A percentile compares a stretch with the other conserved stretches of the same genome.
phyloP scores from a whole-genome alignment of 2,329 filamentous ascomycete species.

The Alternaria arbusti region DNA sequence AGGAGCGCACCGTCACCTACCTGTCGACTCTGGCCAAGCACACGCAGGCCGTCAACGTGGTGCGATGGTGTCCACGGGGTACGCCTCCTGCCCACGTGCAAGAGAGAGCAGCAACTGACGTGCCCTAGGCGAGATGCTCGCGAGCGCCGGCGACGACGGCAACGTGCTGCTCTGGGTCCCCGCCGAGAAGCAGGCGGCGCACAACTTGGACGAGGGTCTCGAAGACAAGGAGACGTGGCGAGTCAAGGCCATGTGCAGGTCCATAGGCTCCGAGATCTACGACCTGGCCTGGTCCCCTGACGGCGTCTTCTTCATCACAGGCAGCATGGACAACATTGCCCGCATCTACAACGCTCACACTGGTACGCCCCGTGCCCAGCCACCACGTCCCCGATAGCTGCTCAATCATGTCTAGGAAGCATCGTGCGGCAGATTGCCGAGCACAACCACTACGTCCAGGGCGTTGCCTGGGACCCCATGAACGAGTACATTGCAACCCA shows the following conservation, averaged over 20 bases:
- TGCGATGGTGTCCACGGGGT: conserved; percentile 95
- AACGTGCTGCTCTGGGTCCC: conserved; percentile 97
- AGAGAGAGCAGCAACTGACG: conserved; percentile 21
- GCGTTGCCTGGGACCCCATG: conserved; percentile 95
- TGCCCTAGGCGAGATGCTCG: conserved; percentile 80
- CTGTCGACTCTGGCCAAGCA: conserved; percentile 91
- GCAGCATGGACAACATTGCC: conserved; percentile 98
- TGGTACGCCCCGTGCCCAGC: conserved; percentile 60
- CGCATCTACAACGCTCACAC: conserved; percentile 95
- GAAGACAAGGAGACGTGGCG: conserved; percentile 98
- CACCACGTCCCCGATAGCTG: conserved; percentile 12
- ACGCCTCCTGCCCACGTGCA: conserved; percentile 26
- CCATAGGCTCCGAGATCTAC: conserved; percentile 94
- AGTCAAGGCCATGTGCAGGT: conserved; percentile 96
- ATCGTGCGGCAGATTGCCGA: conserved; percentile 89
- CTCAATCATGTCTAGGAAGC: conserved; percentile 35
- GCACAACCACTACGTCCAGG: conserved; percentile 97
- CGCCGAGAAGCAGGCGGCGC: conserved; percentile 72
- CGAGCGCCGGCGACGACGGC: conserved; percentile 94
- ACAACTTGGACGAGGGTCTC: conserved; percentile 80
- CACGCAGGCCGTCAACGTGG: conserved; percentile 96
- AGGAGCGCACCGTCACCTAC: conserved; percentile 89
- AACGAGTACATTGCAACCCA: conserved; percentile 99
- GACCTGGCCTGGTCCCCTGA: conserved; percentile 99
- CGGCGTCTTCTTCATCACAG: conserved; percentile 92